Percentiles rank a stretch among this genome's conserved stretches.
These are phyloP conservation scores for Grosmannia clavigera DNA, from an alignment of 2,329 filamentous ascomycete species.

Conservation along the genomic window DNA sequence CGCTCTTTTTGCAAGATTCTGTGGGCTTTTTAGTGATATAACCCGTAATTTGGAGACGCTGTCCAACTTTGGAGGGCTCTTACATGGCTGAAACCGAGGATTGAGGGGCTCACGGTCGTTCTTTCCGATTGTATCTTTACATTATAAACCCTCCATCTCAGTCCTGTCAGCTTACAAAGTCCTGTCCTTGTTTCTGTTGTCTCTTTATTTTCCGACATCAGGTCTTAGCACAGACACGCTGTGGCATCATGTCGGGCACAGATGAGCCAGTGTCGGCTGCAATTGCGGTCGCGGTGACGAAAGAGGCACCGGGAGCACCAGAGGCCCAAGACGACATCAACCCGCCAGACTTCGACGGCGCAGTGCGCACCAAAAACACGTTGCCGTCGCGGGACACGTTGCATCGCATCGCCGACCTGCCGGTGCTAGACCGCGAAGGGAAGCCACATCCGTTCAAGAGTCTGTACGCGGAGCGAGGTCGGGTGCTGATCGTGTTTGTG, in stretches of 20 bases:
- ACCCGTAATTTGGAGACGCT: not conserved
- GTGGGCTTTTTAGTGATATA: not conserved
- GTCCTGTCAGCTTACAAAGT: not conserved
- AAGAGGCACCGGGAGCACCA: not conserved
- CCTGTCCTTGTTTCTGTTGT: not conserved
- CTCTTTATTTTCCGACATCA: not conserved
- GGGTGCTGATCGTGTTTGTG: constrained; percentile 61
- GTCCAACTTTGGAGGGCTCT: not conserved
- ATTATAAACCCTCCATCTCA: not conserved
- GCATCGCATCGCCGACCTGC: constrained; percentile 38
- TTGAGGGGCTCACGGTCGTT: not conserved
- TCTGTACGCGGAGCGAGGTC: constrained; percentile 41
- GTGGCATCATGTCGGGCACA: not conserved
- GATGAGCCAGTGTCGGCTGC: not conserved
- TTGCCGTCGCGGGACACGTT: constrained; percentile 38
- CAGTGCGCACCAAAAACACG: constrained; percentile 41
- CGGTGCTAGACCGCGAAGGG: constrained; percentile 49
- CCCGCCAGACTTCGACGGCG: constrained; percentile 21
- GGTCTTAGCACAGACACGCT: too few relatives aligned
- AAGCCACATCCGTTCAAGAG: constrained; percentile 49
- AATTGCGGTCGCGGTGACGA: not conserved
- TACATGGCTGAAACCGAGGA: constrained; percentile 8
- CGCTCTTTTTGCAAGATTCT: not conserved
- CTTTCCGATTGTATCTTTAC: not conserved
- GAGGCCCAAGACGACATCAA: not conserved